These are phyloP conservation scores for Mortierella sp. DNA, from an alignment of 371 early-diverging fungal genomes.

Conservation along the genomic window DNA sequence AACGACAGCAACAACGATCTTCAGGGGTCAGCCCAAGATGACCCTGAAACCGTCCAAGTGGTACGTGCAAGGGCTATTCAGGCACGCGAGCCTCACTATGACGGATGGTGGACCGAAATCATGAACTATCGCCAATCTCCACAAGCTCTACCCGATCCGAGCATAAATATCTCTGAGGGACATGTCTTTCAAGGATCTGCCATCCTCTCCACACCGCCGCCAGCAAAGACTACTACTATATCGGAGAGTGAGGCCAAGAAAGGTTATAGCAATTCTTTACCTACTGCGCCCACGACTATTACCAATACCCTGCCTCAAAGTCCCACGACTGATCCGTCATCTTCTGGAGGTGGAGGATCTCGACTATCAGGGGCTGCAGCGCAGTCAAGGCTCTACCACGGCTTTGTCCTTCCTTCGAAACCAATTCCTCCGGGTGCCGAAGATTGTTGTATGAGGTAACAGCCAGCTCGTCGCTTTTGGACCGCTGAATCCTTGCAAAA, in stretches of 20 bases:
- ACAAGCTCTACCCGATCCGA: conserved; percentile 26
- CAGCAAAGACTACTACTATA: neutral
- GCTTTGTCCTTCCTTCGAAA: conserved; percentile 42
- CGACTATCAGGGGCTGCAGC: conserved; percentile 14
- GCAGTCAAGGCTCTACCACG: conserved; percentile 26
- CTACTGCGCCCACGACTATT: neutral
- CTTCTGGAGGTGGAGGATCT: conserved; percentile 6
- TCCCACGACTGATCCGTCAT: conserved; percentile 11
- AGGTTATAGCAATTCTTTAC: conserved; percentile 27
- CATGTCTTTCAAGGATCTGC: conserved; percentile 35
- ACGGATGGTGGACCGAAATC: conserved; percentile 52
- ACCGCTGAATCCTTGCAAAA: too few relatives aligned
- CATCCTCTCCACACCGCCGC: neutral
- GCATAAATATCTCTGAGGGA: conserved; percentile 9
- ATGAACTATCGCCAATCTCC: conserved; percentile 29
- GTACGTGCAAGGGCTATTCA: conserved; percentile 18
- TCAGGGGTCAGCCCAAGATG: neutral
- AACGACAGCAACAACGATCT: neutral
- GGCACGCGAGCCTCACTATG: conserved; percentile 33
- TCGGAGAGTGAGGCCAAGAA: conserved; percentile 12
- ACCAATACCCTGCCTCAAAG: conserved; percentile 15
- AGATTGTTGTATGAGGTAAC: conserved; percentile 53
- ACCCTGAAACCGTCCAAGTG: neutral
- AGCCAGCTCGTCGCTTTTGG: conserved; percentile 8
- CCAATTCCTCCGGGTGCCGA: conserved; percentile 49